These are phyloP conservation scores for Scenedesmus sp. DNA, from an alignment of 163 green algal species.

Conservation along the genomic window DNA sequence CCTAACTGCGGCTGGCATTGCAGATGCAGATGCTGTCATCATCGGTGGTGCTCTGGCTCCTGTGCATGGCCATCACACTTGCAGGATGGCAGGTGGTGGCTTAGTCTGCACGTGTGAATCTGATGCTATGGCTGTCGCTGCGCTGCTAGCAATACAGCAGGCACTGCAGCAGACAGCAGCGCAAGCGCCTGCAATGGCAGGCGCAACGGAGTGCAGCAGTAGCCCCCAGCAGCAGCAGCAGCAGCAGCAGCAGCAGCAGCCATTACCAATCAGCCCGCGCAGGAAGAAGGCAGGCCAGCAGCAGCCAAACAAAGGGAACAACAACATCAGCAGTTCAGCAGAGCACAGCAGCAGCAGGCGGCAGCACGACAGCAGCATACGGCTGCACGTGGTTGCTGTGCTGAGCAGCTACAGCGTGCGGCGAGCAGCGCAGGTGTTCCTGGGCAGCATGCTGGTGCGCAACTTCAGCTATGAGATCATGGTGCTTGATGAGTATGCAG, in stretches of 20 bases:
- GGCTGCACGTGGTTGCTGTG: conserved; percentile 48
- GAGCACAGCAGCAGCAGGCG: conserved; percentile 6
- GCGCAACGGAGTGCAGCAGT: not conserved
- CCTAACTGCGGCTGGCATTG: conserved; percentile 24
- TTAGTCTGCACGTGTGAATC: not conserved
- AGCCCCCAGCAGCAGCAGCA: not conserved
- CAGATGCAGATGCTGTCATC: conserved; percentile 19
- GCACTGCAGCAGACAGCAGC: not conserved
- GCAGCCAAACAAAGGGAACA: not conserved
- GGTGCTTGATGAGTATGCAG: conserved; percentile 44
- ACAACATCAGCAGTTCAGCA: not conserved
- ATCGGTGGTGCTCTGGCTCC: conserved; percentile 10
- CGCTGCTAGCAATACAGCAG: conserved; percentile 43
- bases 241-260: not conserved
- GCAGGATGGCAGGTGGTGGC: not conserved
- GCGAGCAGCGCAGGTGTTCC: conserved; percentile 37
- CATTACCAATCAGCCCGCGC: not conserved
- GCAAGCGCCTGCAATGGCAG: not conserved
- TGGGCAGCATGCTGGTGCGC: conserved; percentile 26
- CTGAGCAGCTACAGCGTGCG: conserved; percentile 49
- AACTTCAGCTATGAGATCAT: conserved; percentile 47
- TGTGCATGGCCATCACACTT: not conserved
- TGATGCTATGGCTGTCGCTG: conserved; percentile 34
- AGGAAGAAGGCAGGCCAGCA: not conserved
- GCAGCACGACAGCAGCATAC: not conserved